Conservation (phyloP, 441 rosid species). For the Bocquillonia castaneifolia region DNA sequence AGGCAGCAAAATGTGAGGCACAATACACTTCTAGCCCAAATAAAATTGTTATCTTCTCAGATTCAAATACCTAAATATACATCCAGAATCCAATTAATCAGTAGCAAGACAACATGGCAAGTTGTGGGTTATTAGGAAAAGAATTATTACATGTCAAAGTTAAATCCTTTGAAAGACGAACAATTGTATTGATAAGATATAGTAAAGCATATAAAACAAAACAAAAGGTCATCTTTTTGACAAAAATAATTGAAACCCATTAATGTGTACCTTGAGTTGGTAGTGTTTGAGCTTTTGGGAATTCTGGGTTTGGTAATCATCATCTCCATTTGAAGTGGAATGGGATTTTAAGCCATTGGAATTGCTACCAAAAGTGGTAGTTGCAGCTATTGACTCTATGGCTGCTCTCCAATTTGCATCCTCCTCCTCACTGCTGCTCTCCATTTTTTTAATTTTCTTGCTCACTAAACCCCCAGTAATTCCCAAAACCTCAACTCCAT, state of each 20-base stretch:
- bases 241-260: not conserved
- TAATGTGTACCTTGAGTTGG: conserved; percentile 56
- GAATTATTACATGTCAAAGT: too few species aligned
- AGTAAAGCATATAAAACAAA: too few species aligned
- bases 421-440: conserved; percentile 72
- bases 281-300: conserved; percentile 63
- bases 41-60: not conserved
- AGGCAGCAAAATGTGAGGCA: not conserved
- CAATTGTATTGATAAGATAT: too few species aligned
- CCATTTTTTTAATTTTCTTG: conserved; percentile 21
- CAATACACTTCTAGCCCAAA: not conserved
- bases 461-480: not conserved
- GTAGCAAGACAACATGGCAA: too few species aligned
- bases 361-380: conserved; percentile 38
- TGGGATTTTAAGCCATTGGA: conserved; percentile 17
- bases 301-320: conserved; percentile 24
- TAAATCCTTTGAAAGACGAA: too few species aligned
- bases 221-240: not conserved
- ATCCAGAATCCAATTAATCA: not conserved
- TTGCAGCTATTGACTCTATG: conserved; percentile 55
- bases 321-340: conserved; percentile 27
- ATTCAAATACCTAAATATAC: not conserved
- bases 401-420: conserved; percentile 77
- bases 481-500: too few species aligned
- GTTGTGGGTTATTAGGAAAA: too few species aligned